phyloP scores from a whole-genome alignment of 257 asterid species.

The Solanum appendiculatum region DNA sequence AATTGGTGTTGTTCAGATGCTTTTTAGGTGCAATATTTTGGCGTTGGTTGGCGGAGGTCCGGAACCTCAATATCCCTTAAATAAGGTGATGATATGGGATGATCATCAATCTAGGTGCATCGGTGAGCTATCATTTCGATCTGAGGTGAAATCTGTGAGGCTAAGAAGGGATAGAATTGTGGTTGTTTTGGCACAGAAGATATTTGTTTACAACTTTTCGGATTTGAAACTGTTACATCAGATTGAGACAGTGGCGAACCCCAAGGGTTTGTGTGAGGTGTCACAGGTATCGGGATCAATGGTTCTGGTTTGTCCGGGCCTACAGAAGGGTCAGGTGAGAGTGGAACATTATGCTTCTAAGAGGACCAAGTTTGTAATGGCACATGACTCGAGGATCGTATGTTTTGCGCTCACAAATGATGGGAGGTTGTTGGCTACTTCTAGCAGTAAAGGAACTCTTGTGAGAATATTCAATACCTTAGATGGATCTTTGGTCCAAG shows the following conservation, averaged over 20 bases:
- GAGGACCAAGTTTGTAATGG: constrained; percentile 64
- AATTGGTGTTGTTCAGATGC: constrained; percentile 78
- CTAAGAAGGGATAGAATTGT: constrained; percentile 64
- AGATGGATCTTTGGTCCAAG: constrained; percentile 83
- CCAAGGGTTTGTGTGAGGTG: constrained; percentile 79
- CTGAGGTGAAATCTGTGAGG: constrained; percentile 81
- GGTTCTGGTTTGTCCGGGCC: constrained; percentile 79
- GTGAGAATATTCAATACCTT: constrained; percentile 64
- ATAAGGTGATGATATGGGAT: constrained; percentile 96
- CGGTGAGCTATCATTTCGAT: constrained; percentile 75
- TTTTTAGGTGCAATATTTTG: constrained; percentile 68
- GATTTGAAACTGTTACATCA: constrained; percentile 80
- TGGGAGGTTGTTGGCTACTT: constrained; percentile 76
- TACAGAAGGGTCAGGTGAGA: constrained; percentile 83
- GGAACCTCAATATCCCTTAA: constrained; percentile 63
- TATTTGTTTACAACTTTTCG: constrained; percentile 69
- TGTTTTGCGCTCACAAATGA: constrained; percentile 72
- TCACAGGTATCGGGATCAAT: constrained; percentile 65
- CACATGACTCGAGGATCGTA: constrained; percentile 70
- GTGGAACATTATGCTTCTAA: constrained; percentile 71
- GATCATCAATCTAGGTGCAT: constrained; percentile 76
- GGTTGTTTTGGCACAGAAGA: constrained; percentile 67
- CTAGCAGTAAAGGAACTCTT: constrained; percentile 82
- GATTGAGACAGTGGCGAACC: constrained; percentile 76
- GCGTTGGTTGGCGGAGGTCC: constrained; percentile 87